These are phyloP conservation scores for Albatrellus ellisii DNA, from an alignment of 768 basidiomycete species.

Conservation along the genomic window DNA sequence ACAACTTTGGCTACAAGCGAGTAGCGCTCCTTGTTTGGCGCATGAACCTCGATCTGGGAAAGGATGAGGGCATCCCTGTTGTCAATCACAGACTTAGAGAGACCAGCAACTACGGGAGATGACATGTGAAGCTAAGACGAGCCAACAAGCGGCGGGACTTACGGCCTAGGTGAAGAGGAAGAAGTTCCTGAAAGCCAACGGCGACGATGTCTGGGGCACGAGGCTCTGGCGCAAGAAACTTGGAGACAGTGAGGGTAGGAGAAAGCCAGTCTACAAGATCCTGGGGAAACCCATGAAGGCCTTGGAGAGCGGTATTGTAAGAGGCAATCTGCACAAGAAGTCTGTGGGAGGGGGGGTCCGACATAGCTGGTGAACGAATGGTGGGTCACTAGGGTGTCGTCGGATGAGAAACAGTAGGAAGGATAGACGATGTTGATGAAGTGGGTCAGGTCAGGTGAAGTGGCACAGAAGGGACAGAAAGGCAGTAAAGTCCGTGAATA, in stretches of 20 bases:
- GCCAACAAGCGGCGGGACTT: constrained; percentile 17
- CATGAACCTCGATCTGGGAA: constrained; percentile 57
- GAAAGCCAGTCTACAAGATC: constrained; percentile 88
- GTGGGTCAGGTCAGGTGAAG: no score
- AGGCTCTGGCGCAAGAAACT: constrained; percentile 48
- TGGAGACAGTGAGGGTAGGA: constrained; percentile 67
- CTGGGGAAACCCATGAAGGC: constrained; percentile 56
- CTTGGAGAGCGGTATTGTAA: constrained; percentile 88
- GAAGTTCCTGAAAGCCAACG: constrained; percentile 87
- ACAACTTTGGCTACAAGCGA: constrained; percentile 66
- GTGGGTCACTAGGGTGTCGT: no score
- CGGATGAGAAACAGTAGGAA: no score
- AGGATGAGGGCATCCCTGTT: constrained; percentile 60
- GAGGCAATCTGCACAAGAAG: constrained; percentile 71
- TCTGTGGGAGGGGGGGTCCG: constrained; percentile 13
- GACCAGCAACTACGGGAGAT: constrained; percentile 51
- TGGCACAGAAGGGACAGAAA: no score
- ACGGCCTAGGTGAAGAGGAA: constrained; percentile 83
- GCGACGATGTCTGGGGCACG: constrained; percentile 78
- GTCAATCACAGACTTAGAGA: constrained; percentile 57
- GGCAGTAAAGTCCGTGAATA: no score
- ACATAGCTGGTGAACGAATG: constrained; percentile 1
- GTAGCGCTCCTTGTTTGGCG: constrained; percentile 63
- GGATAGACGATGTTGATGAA: no score
- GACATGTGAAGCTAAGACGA: constrained; percentile 2